These are phyloP conservation scores for Clavispora fructus DNA, from an alignment of 805 yeast genomes.

Conservation along the genomic window DNA sequence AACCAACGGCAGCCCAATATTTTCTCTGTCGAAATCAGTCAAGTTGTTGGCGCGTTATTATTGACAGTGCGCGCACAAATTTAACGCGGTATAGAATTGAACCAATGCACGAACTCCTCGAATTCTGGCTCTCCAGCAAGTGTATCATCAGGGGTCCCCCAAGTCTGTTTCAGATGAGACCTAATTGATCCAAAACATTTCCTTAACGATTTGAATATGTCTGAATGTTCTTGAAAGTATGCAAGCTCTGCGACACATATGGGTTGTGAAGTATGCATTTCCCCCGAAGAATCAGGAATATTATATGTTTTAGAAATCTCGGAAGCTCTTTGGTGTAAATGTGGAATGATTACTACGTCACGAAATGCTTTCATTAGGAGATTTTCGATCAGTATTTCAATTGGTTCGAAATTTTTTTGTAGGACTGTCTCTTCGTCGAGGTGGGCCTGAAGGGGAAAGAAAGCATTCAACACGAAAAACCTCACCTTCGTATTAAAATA, in stretches of 20 bases:
- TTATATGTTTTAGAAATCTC: not conserved
- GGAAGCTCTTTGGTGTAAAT: conserved; percentile 2
- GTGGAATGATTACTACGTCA: conserved; percentile 5
- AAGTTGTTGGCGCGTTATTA: not conserved
- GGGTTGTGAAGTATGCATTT: not conserved
- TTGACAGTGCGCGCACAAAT: not conserved
- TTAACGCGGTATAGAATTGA: conserved; percentile 1
- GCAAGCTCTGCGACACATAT: not conserved
- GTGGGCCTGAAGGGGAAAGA: conserved; percentile 6
- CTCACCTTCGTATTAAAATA: conserved; percentile 9
- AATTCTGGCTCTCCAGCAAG: conserved; percentile 1
- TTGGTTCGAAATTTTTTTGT: not conserved
- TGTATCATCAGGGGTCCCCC: not conserved
- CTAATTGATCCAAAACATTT: conserved; percentile 7
- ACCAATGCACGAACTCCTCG: conserved; percentile 1
- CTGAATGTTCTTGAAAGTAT: conserved; percentile 2
- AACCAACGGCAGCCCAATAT: not conserved
- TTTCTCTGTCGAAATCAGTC: not conserved
- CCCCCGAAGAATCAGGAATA: not conserved
- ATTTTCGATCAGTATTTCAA: conserved; percentile 4
- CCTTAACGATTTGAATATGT: not conserved
- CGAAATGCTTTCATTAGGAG: conserved; percentile 5
- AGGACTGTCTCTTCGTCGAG: conserved; percentile 1
- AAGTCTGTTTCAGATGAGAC: conserved; percentile 2
- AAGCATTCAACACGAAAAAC: conserved; percentile 5